Evolutionary conservation across 805 yeast genomes (phyloP).

Genomic region (Cyberlindnera suaveolens): DNA sequence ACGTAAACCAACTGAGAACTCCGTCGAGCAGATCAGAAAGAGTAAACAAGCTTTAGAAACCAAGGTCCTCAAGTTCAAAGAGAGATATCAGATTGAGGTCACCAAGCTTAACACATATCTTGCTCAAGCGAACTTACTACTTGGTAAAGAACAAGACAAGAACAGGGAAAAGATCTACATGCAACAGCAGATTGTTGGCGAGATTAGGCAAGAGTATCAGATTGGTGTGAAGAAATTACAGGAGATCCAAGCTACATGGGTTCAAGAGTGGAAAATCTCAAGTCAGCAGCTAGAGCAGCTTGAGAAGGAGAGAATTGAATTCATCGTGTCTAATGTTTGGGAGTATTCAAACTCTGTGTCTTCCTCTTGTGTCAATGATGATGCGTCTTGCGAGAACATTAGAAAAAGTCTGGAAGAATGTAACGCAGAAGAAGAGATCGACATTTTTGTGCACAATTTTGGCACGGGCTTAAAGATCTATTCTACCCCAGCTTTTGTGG

Average conservation of each 20-base stretch:
- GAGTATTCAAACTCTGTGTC: conserved; percentile 71
- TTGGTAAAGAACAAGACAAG: conserved; percentile 68
- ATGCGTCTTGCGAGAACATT: conserved; percentile 66
- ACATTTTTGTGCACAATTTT: conserved; percentile 41
- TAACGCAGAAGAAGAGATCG: conserved; percentile 54
- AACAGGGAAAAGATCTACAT: conserved; percentile 49
- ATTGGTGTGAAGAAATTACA: conserved; percentile 45
- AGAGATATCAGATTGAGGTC: conserved; percentile 52
- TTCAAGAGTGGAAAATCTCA: conserved; percentile 63
- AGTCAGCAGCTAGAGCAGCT: conserved; percentile 58
- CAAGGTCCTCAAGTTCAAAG: conserved; percentile 34
- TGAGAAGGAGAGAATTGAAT: conserved; percentile 68
- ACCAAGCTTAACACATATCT: conserved; percentile 49
- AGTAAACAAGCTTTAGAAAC: conserved; percentile 35
- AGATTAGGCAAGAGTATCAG: conserved; percentile 51
- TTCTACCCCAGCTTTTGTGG: conserved; percentile 57
- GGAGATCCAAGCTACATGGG: conserved; percentile 57
- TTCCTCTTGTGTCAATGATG: conserved; percentile 71
- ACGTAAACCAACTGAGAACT: conserved; percentile 50
- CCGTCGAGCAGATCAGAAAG: conserved; percentile 47
- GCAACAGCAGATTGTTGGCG: conserved; percentile 35
- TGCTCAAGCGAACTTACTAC: conserved; percentile 59
- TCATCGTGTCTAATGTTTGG: conserved; percentile 68
- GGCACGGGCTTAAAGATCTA: conserved; percentile 63
- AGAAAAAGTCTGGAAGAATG: conserved; percentile 64